A percentile compares a stretch with the other conserved stretches of the same genome.
Conservation (phyloP, 805 yeast species). For the Saturnispora quitensis region DNA sequence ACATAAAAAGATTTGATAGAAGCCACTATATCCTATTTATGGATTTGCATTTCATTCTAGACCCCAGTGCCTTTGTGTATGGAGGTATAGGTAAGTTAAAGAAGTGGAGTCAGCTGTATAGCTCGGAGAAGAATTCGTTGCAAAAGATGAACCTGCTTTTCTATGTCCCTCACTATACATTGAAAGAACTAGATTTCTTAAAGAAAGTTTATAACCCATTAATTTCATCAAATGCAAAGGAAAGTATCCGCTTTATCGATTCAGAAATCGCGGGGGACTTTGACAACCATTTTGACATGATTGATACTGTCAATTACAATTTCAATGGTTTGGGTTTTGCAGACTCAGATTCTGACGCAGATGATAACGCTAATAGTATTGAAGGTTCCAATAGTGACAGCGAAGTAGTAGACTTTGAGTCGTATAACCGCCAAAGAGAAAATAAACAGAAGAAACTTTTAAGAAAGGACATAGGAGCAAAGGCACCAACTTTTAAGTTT, state of each 20-base stretch:
- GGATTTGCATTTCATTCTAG: conserved; percentile 40
- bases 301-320: conserved; percentile 8
- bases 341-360: conserved; percentile 7
- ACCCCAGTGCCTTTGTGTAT: conserved; percentile 53
- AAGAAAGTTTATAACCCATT: conserved; percentile 43
- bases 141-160: conserved; percentile 32
- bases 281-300: not conserved
- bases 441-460: not conserved
- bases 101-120: conserved; percentile 38
- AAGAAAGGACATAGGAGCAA: not conserved
- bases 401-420: conserved; percentile 17
- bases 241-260: conserved; percentile 55
- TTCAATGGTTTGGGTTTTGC: conserved; percentile 6
- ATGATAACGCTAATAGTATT: not conserved
- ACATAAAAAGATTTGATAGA: not conserved
- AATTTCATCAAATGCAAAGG: conserved; percentile 55
- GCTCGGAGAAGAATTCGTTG: not conserved
- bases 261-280: conserved; percentile 10
- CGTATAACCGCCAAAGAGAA: conserved; percentile 10
- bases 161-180: conserved; percentile 46
- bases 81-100: conserved; percentile 62
- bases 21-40: not conserved
- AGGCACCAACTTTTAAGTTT: conserved; percentile 15
- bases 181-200: conserved; percentile 51
- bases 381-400: conserved; percentile 3